Evolutionary conservation across 164 flowering plant species (phyloP).

Genomic region (Umbilicus rupestris): DNA sequence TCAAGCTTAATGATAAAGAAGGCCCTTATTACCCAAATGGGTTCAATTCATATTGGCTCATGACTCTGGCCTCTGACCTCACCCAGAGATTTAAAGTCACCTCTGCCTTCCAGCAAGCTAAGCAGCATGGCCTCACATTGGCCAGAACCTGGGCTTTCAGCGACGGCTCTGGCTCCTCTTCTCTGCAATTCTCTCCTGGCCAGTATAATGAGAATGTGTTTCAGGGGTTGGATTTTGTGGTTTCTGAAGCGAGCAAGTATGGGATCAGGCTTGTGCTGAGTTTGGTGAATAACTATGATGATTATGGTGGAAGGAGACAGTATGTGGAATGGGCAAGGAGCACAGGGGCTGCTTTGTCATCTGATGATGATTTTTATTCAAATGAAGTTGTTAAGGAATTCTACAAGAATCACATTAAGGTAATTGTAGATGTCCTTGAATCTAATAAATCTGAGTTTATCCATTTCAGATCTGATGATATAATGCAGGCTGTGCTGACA

Average conservation of each 20-base stretch:
- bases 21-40: conserved; percentile 64
- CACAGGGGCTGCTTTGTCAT: conserved; percentile 37
- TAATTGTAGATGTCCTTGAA: too few relatives aligned
- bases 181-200: conserved; percentile 68
- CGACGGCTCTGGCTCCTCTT: conserved; percentile 43
- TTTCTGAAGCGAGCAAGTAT: conserved; percentile 57
- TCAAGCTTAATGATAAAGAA: conserved; percentile 44
- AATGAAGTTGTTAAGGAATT: conserved; percentile 50
- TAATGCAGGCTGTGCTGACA: conserved; percentile 47
- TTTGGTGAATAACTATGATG: conserved; percentile 58
- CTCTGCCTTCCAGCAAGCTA: conserved; percentile 49
- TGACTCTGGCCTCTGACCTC: conserved; percentile 54
- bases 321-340: conserved; percentile 75
- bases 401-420: conserved; percentile 71
- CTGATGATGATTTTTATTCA: conserved; percentile 76
- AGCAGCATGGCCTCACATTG: conserved; percentile 43
- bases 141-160: conserved; percentile 82
- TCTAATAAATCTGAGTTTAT: too few relatives aligned
- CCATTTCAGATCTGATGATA: too few relatives aligned
- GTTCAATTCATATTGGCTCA: conserved; percentile 88
- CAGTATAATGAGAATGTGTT: conserved; percentile 70
- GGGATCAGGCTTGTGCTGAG: conserved; percentile 60
- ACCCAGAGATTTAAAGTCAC: conserved; percentile 51
- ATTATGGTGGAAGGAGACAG: conserved; percentile 63
- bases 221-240: conserved; percentile 30